These are phyloP conservation scores for Suillus ampliporus DNA, from an alignment of 768 basidiomycete species.

Conservation along the genomic window DNA sequence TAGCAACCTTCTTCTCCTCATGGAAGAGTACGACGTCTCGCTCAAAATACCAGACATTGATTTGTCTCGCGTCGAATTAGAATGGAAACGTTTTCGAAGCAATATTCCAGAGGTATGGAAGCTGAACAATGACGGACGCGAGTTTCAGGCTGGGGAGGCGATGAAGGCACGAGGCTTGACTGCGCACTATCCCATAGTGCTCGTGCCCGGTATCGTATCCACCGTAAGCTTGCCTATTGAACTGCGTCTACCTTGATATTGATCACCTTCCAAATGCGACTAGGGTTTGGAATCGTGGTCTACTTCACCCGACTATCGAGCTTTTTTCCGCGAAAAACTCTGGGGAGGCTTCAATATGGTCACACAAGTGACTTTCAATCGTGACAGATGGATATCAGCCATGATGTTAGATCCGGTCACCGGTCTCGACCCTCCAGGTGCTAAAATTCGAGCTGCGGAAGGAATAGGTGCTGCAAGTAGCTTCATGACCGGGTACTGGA, in stretches of 20 bases:
- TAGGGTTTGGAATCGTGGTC: constrained; percentile 94
- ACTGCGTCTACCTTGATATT: neutral
- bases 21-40: constrained; percentile 74
- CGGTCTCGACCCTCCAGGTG: constrained; percentile 85
- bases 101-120: constrained; percentile 85
- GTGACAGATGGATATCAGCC: constrained; percentile 87
- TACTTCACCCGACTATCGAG: constrained; percentile 79
- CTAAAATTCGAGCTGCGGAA: constrained; percentile 90
- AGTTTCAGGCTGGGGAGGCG: constrained; percentile 76
- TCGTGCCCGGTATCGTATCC: constrained; percentile 91
- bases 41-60: constrained; percentile 68
- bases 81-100: constrained; percentile 71
- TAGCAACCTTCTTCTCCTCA: constrained; percentile 64
- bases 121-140: constrained; percentile 78
- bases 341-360: constrained; percentile 86
- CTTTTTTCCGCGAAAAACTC: constrained; percentile 91
- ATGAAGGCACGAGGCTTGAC: constrained; percentile 67
- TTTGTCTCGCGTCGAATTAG: constrained; percentile 68
- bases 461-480: constrained; percentile 90
- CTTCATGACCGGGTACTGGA: constrained; percentile 93
- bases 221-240: constrained; percentile 55
- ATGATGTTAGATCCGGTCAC: constrained; percentile 92
- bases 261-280: neutral
- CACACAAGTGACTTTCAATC: constrained; percentile 81
- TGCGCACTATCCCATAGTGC: constrained; percentile 78